These are phyloP conservation scores for Venturia effusa DNA, from an alignment of 2,329 filamentous ascomycete genomes.

Conservation along the genomic window DNA sequence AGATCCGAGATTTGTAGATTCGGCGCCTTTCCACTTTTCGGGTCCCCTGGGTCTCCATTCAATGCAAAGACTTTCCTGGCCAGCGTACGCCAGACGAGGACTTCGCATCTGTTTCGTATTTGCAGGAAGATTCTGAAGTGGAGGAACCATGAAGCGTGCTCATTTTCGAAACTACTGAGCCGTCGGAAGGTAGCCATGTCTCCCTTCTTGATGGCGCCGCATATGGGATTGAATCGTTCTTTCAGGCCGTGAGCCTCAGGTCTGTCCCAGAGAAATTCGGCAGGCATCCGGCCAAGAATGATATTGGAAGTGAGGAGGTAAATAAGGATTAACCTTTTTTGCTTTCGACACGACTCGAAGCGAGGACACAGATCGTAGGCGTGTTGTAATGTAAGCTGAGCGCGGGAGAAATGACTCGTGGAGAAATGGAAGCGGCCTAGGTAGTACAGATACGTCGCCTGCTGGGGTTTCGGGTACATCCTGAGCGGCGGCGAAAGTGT, in stretches of 20 bases:
- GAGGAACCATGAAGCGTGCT: slow-evolving; percentile 62
- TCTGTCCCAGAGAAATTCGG: slow-evolving; percentile 50
- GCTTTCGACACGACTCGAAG: slow-evolving; percentile 40
- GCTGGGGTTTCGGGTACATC: slow-evolving; percentile 73
- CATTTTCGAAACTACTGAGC: slow-evolving; percentile 45
- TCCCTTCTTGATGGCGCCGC: slow-evolving; percentile 58
- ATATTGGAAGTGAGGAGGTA: slow-evolving; percentile 77
- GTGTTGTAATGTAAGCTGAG: slow-evolving; percentile 61
- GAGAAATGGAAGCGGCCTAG: slow-evolving; percentile 83
- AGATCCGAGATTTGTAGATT: slow-evolving; percentile 65
- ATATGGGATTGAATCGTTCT: slow-evolving; percentile 62
- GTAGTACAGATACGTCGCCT: slow-evolving; percentile 90
- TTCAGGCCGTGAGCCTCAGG: slow-evolving; percentile 58
- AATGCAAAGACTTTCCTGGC: slow-evolving; percentile 68
- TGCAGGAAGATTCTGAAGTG: slow-evolving; percentile 65
- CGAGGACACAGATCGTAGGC: slow-evolving; percentile 67
- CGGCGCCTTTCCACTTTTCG: slow-evolving; percentile 48
- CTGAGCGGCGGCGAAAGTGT: slow-evolving; percentile 70
- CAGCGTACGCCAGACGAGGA: slow-evolving; percentile 75
- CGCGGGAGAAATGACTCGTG: slow-evolving; percentile 71
- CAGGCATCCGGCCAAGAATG: slow-evolving; percentile 75
- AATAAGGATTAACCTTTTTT: slow-evolving; percentile 69
- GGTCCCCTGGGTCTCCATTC: slow-evolving; percentile 55
- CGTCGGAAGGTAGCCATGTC: slow-evolving; percentile 64
- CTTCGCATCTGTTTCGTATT: slow-evolving; percentile 65